Percentiles rank a stretch among this genome's conserved stretches.
Conservation (phyloP, 805 yeast genomes). For the Monosporozyma siamensis region DNA sequence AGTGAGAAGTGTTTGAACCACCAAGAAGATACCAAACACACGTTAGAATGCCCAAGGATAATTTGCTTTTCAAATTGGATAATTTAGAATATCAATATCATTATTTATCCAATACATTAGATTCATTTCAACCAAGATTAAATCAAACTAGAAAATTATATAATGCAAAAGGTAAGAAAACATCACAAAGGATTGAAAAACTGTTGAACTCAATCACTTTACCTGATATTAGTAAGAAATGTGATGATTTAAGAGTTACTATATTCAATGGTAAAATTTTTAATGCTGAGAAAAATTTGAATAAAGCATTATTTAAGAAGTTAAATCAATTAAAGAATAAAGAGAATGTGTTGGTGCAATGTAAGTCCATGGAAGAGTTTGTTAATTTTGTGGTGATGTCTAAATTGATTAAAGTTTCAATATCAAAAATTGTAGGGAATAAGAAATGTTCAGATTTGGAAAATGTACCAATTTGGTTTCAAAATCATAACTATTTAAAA, state of each 20-base stretch:
- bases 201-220: slow-evolving; percentile 11
- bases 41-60: slow-evolving; percentile 27
- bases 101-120: slow-evolving; percentile 22
- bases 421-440: slow-evolving; percentile 14
- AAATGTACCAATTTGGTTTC: slow-evolving; percentile 21
- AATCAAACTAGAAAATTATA: slow-evolving; percentile 23
- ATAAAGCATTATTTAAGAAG: slow-evolving; percentile 9
- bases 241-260: slow-evolving; percentile 15
- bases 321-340: slow-evolving; percentile 7
- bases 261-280: slow-evolving; percentile 25
- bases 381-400: slow-evolving; percentile 18
- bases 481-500: slow-evolving; percentile 18
- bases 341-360: slow-evolving; percentile 1
- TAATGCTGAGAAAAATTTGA: slow-evolving; percentile 19
- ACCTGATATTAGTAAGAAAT: slow-evolving; percentile 11
- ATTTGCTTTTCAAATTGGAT: slow-evolving; percentile 27
- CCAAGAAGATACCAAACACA: not conserved
- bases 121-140: slow-evolving; percentile 26
- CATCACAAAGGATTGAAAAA: slow-evolving; percentile 19
- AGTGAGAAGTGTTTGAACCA: too few species aligned
- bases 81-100: slow-evolving; percentile 29
- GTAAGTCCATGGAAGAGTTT: slow-evolving; percentile 14
- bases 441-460: slow-evolving; percentile 5
- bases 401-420: slow-evolving; percentile 20
- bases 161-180: slow-evolving; percentile 28